phyloP scores from a whole-genome alignment of 2,329 filamentous ascomycete species.

The Trichoderma sp. region DNA sequence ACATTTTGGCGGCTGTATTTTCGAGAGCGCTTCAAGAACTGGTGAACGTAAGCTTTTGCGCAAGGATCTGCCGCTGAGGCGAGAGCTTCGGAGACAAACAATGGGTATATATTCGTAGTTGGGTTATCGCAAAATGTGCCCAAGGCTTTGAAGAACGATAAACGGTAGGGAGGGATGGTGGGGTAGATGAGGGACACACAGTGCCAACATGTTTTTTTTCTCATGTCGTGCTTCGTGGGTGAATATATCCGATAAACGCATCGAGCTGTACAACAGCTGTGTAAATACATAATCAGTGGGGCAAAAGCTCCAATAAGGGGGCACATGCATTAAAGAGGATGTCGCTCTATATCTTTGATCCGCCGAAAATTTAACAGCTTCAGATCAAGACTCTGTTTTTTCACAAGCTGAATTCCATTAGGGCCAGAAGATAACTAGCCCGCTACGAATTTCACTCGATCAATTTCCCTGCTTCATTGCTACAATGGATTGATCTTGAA shows the following conservation, averaged over 20 bases:
- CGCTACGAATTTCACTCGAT: neutral
- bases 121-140: constrained; percentile 36
- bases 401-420: neutral
- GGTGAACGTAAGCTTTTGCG: neutral
- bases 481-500: neutral
- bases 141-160: constrained; percentile 25
- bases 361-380: neutral
- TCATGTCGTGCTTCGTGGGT: constrained; percentile 20
- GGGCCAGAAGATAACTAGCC: neutral
- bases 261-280: constrained; percentile 16
- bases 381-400: neutral
- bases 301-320: constrained; percentile 25
- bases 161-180: constrained; percentile 31
- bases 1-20: constrained; percentile 31
- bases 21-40: neutral
- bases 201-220: constrained; percentile 31
- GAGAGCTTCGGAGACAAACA: neutral
- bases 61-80: neutral
- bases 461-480: neutral
- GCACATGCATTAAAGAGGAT: constrained; percentile 16
- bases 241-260: constrained; percentile 8
- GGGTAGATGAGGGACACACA: constrained; percentile 32
- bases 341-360: neutral
- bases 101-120: constrained; percentile 20
- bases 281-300: constrained; percentile 30